Evolutionary conservation across 495 filamentous ascomycete genomes (phyloP), one percentile per base, ranked within the genome.

Genomic region (Rostrohypoxylon terebratum): DNA sequence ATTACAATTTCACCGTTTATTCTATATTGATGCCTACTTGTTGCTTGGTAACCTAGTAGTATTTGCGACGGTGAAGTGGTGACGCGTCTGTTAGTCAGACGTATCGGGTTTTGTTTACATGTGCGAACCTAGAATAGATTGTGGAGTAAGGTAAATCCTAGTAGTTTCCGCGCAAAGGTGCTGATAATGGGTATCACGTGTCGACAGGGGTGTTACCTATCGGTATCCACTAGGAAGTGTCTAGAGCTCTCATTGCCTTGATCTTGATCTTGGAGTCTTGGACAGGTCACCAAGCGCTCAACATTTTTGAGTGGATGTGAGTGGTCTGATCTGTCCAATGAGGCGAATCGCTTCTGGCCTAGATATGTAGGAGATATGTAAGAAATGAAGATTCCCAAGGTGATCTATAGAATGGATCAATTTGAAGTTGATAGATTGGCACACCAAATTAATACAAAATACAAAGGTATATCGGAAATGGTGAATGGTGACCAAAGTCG

Each of bases 161-260:
- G 42, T 20, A 16, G 1, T 16, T 44, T n/a, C 38, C 4, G 42
- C 5, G 14, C 5, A 1, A 6, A 45, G 57, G 58, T 73, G 69
- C 69, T 42, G 72, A 75, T 71, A 63, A 63, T 59, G 66, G 68
- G 6, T 25, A 69, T 77, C 75, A 75, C 72, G 75, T 75, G 75
- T 54, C 10, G 18, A 25, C 64, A 66, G 64, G 59, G 51, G 40
- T 25, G 11, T 8, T 42, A 14, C 10, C 16, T 23, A 23, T 20
- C 16, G 28, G 21, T 25, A 48, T 48, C 28, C 45, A 58, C 18
- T 58, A 50, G 9, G 0, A 21, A 48, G 20, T 45, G 16, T 45
- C 16, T 23, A 25, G 9, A 31, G 23, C 48, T 25, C 23, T 25
- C 5, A n/a, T 23, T n/a, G 23, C 23, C 10, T 28, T 50, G 21